Evolutionary conservation across 2,329 filamentous ascomycete species (phyloP).

Genomic region (Pseudonectria buxi): DNA sequence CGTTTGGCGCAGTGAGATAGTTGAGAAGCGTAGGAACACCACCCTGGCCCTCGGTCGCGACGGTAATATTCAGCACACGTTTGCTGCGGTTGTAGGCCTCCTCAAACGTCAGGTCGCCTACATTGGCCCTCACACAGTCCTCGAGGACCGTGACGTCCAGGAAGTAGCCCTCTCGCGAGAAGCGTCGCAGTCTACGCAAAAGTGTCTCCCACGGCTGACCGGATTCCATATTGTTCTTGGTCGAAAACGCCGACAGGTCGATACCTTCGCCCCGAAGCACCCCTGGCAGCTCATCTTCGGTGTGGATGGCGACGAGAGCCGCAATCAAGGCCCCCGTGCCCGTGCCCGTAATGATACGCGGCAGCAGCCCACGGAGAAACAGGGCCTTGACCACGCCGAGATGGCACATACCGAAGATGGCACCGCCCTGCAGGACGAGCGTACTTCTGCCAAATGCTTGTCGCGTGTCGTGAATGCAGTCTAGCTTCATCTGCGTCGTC

Average conservation of each 20-base stretch:
- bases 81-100: constrained; percentile 85
- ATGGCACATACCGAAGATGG: constrained; percentile 87
- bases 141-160: constrained; percentile 77
- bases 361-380: constrained; percentile 71
- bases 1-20: constrained; percentile 87
- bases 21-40: constrained; percentile 83
- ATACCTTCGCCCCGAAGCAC: constrained; percentile 76
- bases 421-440: constrained; percentile 80
- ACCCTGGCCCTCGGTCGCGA: constrained; percentile 66
- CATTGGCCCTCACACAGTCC: constrained; percentile 74
- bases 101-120: constrained; percentile 86
- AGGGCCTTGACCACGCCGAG: constrained; percentile 85
- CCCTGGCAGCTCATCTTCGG: constrained; percentile 71
- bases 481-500: constrained; percentile 71
- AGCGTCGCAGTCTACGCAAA: constrained; percentile 58
- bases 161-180: constrained; percentile 72
- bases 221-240: constrained; percentile 25
- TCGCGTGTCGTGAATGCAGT: constrained; percentile 78
- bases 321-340: constrained; percentile 87
- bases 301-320: constrained; percentile 79
- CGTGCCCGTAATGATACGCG: constrained; percentile 85
- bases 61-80: constrained; percentile 83
- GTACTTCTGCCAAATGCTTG: constrained; percentile 84
- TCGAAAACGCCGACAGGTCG: constrained; percentile 71
- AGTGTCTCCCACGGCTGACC: constrained; percentile 48